Percentiles rank a stretch among this genome's conserved stretches.
Evolutionary conservation across 345 rosid genomes (phyloP).

Genomic region (Eucalyptus cloeziana): DNA sequence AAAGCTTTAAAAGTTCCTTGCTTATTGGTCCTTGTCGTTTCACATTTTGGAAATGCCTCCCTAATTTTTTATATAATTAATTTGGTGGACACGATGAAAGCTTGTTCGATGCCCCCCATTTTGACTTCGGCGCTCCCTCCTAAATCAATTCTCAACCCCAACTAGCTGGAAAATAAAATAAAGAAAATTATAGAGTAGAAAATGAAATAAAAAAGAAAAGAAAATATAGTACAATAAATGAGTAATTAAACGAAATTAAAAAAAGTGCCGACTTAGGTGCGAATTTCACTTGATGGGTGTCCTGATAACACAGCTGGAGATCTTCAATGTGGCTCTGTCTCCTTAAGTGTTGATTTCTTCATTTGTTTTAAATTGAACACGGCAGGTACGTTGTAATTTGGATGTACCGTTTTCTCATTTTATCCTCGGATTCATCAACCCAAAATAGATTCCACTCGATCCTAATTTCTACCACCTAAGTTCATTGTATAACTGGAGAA

Average conservation of each 20-base stretch:
- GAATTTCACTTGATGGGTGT: background rate
- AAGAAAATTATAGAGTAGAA: background rate
- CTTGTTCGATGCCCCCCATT: background rate
- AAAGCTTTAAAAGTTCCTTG: background rate
- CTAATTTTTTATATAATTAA: background rate
- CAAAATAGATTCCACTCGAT: background rate
- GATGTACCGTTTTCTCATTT: background rate
- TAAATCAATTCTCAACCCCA: background rate
- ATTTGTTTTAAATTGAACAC: background rate
- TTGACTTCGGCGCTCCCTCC: background rate
- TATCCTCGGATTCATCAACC: background rate
- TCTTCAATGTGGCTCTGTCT: background rate
- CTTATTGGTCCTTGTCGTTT: background rate
- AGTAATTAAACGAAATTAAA: background rate
- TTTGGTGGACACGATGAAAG: background rate
- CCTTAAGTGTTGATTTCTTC: background rate
- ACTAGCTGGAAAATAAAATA: background rate
- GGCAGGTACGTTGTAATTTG: background rate
- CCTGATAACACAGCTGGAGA: background rate
- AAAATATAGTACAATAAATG: background rate
- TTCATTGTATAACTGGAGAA: too few relatives aligned
- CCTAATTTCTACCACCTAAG: too few relatives aligned
- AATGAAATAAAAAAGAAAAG: background rate
- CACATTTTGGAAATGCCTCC: background rate
- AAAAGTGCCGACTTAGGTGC: background rate